phyloP scores from a whole-genome alignment of 2,329 filamentous ascomycete species.

The Lasiodiplodia citricola region DNA sequence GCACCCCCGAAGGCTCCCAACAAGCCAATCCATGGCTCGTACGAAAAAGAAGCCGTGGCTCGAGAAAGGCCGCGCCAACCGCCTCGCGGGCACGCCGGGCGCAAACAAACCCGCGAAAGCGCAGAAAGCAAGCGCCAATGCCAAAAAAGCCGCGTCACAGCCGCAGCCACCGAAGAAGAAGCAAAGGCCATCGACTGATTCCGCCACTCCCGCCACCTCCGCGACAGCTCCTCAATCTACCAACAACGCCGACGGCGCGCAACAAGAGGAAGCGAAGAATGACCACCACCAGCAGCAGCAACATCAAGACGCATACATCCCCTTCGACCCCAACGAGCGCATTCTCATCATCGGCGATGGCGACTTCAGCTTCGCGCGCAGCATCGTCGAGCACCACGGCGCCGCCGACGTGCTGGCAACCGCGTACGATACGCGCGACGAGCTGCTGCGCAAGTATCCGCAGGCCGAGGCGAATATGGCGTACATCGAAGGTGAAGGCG shows the following conservation, averaged over 20 bases:
- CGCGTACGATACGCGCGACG: conserved; percentile 64
- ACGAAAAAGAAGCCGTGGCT: conserved; percentile 17
- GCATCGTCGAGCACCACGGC: conserved; percentile 68
- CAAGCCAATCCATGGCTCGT: neutral
- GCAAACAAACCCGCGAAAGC: neutral
- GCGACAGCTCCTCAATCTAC: neutral
- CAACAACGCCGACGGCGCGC: conserved; percentile 25
- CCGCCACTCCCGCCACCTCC: neutral
- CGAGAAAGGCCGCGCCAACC: conserved; percentile 22
- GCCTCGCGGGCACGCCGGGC: neutral
- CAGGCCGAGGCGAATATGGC: conserved; percentile 66
- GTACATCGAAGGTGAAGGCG: conserved; percentile 53
- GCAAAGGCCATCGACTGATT: neutral
- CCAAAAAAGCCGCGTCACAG: neutral
- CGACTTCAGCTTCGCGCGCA: conserved; percentile 78
- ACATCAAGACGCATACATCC: conserved; percentile 58
- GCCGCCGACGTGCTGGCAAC: conserved; percentile 73
- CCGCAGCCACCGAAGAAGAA: conserved; percentile 10
- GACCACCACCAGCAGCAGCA: conserved; percentile 21
- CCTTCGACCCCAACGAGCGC: conserved; percentile 68
- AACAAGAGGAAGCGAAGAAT: neutral
- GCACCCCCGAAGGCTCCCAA: too few relatives aligned
- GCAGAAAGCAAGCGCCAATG: neutral
- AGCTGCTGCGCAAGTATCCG: conserved; percentile 75
- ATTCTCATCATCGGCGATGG: conserved; percentile 82